Evolutionary conservation across 345 rosid species (phyloP), one percentile per base, ranked within the genome.

Genomic region (Ceriops zippeliana): DNA sequence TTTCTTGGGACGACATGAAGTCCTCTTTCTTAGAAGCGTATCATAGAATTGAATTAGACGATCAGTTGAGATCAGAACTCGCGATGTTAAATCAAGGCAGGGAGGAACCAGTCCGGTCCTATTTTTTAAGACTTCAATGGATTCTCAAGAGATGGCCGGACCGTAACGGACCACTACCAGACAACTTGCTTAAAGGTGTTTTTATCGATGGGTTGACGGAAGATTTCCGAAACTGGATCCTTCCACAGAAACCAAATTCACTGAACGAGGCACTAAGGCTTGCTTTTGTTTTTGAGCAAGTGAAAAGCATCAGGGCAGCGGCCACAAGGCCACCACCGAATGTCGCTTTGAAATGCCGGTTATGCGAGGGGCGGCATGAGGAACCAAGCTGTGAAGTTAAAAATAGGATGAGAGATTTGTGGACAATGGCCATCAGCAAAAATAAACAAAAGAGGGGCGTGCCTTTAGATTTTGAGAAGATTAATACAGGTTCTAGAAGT

Each of bases 51-150:
- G 66, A 71, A 49, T 46, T 69, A 19, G 46, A 38, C 2, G 79
- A 79, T 53, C 68, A 68, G 32, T 65, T 76, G 59, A 22, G 70
- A 20, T 52, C 74, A 19, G 75, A 82, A 22, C 73, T 82, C 3
- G 37, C 53, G 73, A 71, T 13, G 64, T 19, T 79, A 27, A 76
- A 15, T 24, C 85, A 79, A 56, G 81, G 67, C 42, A 47, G 16
- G 5, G 66, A 69, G 10, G 85, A 82, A 58, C 32, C 71, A 1
- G 77, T 76, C 6, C 66, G 85, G 11, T 79, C 83, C 6, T 79
- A 82, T 67, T 82, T 79, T 46, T 51, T 76, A 64, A 82, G 79
- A 56, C 32, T 82, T 53, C 83, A 82, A 52, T 66, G 78, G 83
- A 66, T 74, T 57, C 69, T 82, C 30, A 53, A 65, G 37, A 74